phyloP scores from a whole-genome alignment of 129 eudicot species.

The Lonicera japonica region DNA sequence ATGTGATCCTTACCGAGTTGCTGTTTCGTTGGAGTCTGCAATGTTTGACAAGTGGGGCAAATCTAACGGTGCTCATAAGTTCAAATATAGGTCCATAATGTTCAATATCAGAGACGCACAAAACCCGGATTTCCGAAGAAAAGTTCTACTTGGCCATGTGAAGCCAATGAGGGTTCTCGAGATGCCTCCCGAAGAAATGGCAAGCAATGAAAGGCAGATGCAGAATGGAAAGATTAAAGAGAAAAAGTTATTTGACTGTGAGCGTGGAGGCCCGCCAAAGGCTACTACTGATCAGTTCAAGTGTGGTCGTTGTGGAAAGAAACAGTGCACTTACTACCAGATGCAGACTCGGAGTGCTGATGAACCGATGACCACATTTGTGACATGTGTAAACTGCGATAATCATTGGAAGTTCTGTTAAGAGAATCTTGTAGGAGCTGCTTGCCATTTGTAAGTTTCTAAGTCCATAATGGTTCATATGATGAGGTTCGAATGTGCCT shows the following conservation, averaged over 20 bases:
- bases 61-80: slow-evolving; percentile 62
- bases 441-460: background rate
- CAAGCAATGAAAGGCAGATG: slow-evolving; percentile 59
- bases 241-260: slow-evolving; percentile 72
- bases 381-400: slow-evolving; percentile 85
- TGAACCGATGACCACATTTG: slow-evolving; percentile 93
- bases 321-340: slow-evolving; percentile 70
- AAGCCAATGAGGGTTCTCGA: slow-evolving; percentile 47
- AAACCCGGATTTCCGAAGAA: slow-evolving; percentile 90
- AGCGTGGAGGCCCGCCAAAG: slow-evolving; percentile 55
- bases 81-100: slow-evolving; percentile 68
- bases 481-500: background rate
- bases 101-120: slow-evolving; percentile 69
- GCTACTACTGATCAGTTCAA: slow-evolving; percentile 79
- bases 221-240: slow-evolving; percentile 58
- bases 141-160: slow-evolving; percentile 62
- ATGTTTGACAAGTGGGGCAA: slow-evolving; percentile 87
- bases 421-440: background rate
- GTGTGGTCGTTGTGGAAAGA: slow-evolving; percentile 70
- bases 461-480: background rate
- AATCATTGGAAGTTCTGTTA: slow-evolving; percentile 87
- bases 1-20: slow-evolving; percentile 68
- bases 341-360: slow-evolving; percentile 95
- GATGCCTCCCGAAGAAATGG: slow-evolving; percentile 86
- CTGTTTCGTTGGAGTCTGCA: slow-evolving; percentile 71